Evolutionary conservation across 2,329 filamentous ascomycete genomes (phyloP), one percentile per base, ranked within the genome.

Genomic region (Onygena corvina): DNA sequence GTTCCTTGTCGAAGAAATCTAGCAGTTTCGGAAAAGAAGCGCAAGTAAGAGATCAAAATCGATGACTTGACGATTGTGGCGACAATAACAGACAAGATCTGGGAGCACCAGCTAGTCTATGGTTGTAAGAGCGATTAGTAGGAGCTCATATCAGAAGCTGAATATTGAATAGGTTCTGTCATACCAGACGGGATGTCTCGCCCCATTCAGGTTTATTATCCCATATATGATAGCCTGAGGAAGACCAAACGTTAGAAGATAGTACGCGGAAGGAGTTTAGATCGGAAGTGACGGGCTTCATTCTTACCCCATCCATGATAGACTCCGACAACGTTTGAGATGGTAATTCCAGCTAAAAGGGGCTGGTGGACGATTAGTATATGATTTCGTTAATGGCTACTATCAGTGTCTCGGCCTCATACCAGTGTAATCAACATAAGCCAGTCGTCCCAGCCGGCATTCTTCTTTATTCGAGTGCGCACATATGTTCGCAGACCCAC

Each of bases 401-500:
- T n/a, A n/a, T n/a, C n/a, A n/a, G n/a, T n/a, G n/a, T n/a, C n/a
- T n/a, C 33, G 4, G 14, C n/a, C 1, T 20, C 48, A 50, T 51
- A 58, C 55, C 53, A 58, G 42, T 1, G 50, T 53, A 36, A 38
- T 47, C 38, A 52, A 46, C 25, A 58, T 57, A 20, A 58, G 31
- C 52, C 51, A 54, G 46, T 58, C 56, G 35, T 58, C 56, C 50
- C 45, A 53, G 16, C 55, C 55, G 25, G 48, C 52, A n/a, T 48
- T 34, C 4, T 48, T 46, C 44, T 49, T 57, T 29, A 58, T 57
- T 23, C 34, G 45, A 23, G 56, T 8, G 33, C 56, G 50, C 5
- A 55, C 54, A 25, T 46, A 57, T 18, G 53, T 40, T 16, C 61
- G 56, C 11, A 58, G 48, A 7, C 47, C 31, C 31, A 60, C 56